phyloP scores from a whole-genome alignment of 164 flowering plant genomes.

The Pachysandra terminalis region DNA sequence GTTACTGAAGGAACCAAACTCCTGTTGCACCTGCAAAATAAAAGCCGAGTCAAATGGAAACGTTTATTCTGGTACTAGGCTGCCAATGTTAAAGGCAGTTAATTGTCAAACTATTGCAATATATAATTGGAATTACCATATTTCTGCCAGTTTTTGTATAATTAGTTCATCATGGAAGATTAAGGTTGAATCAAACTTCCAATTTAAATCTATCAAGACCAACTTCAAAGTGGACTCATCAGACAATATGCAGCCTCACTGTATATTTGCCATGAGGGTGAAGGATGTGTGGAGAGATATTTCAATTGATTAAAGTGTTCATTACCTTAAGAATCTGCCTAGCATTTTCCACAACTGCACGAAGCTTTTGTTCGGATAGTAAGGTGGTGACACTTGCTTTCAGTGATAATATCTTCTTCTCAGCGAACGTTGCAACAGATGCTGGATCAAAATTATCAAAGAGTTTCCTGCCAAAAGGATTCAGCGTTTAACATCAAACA shows the following conservation, averaged over 20 bases:
- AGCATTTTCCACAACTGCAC: constrained; percentile 79
- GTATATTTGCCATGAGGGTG: neutral
- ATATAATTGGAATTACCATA: too few relatives aligned
- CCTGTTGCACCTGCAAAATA: constrained; percentile 58
- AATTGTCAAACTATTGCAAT: too few relatives aligned
- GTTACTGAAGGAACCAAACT: constrained; percentile 78
- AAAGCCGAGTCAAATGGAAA: neutral
- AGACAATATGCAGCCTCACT: neutral
- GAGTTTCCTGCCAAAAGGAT: constrained; percentile 50
- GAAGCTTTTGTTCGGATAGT: constrained; percentile 80
- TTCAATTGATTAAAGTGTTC: neutral
- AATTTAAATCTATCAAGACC: too few relatives aligned
- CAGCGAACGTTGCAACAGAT: constrained; percentile 51
- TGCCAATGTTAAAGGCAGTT: too few relatives aligned
- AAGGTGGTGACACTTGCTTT: constrained; percentile 37
- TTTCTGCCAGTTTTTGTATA: too few relatives aligned
- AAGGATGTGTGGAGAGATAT: neutral
- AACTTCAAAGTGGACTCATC: neutral
- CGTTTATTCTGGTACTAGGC: too few relatives aligned
- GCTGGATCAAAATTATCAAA: constrained; percentile 63
- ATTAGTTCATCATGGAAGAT: too few relatives aligned
- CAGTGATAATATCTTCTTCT: constrained; percentile 46
- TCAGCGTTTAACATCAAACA: constrained; percentile 8
- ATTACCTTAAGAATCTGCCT: constrained; percentile 68
- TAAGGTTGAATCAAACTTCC: neutral